Evolutionary conservation across 192 early-diverging fungal genomes (phyloP), one percentile per base, ranked within the genome.

Genomic region (Dissophora globulifera): DNA sequence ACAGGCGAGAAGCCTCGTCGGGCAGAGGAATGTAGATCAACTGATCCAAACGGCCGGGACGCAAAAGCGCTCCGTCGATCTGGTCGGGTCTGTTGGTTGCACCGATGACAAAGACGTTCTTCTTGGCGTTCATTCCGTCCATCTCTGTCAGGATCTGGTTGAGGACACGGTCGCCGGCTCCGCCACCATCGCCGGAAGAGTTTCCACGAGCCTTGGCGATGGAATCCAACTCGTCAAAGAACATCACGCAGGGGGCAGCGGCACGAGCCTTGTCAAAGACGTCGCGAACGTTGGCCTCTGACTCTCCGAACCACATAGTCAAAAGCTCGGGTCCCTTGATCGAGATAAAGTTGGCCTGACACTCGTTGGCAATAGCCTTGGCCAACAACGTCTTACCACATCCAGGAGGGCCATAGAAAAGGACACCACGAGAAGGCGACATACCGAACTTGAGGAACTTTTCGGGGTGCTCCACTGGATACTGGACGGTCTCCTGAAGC

Each of bases 301-400:
- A 97, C 81, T 99, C 97, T 82, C 97, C 97, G 74, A 99, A 97
- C 96, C 96, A 99, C 97, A 98, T 99, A 55, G 95, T 98, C 58
- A 99, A 88, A 53, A 99, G 85, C 82, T 99, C 97, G 29, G 97
- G 97, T 59, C 96, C 97, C 87, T 97, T 98, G 86, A 99, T 96
- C 13, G 93, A 95, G 67, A 99, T 99, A 78, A 99, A 99, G 86
- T 98, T 99, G 79, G 97, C 96, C 81, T 99, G 97, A 84, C 97
- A 98, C 83, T 99, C 97, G 82, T 96, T 98, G 65, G 97, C 97
- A 80, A 99, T 98, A 17, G 97, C 97, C 89, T 99, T 99, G 79
- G 97, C 97, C 59, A 99, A 84, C 58, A 99, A 84, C 11, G 97
- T 99, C 81, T 99, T 99, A 86, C 97, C 97, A 69, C 94, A 96